Base-by-base conservation (phyloP, 1,284 basidiomycete genomes). In the Trichosporon asahii region DNA sequence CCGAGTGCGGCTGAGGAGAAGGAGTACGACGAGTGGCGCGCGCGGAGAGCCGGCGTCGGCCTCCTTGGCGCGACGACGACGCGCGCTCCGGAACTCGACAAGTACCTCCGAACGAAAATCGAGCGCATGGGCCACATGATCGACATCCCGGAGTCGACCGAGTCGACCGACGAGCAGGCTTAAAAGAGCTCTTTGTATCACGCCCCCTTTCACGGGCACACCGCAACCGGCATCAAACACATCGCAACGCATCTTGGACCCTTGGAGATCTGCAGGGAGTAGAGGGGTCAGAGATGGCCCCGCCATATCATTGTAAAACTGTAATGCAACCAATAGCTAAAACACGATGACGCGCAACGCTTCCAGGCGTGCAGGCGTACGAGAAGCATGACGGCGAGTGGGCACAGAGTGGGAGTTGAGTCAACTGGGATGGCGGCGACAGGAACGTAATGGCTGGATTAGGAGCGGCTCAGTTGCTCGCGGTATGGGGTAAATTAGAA, bases 101-200 rank as follows among this genome's bases (percentile, higher is more conserved):
- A 92, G 84, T 99, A 99, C 80, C 84, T 99, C 76, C 88, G 93
- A 78, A 99, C 97, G 64, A 99, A 99, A 83, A 90, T 99, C 23
- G 86, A 95, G 79, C 87, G 91, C 71, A 99, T 99, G 97, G 97
- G 97, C 11, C 96, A 99, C 83, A 90, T 74, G 70, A 74, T 74
- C 63, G 73, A 74, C 61, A 74, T 74, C 33, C 73, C 73, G 37
- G 68, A 73, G 71, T 61, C 67, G 68, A 65, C 29, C 23, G 57
- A 57, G 53, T 14, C 8, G 25, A 44, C 31, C 31, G 31, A n/a
- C 40, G 35, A 55, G 49, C 49, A 21, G 49, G n/a, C n/a, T n/a
- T n/a, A n/a, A n/a, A n/a, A n/a, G n/a, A n/a, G 40, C 40, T 44
- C 15, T 4, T n/a, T 44, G 40, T 44, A 44, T n/a, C 40, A 37